phyloP scores from a whole-genome alignment of 139 green algal species.

The Closterium sp. region DNA sequence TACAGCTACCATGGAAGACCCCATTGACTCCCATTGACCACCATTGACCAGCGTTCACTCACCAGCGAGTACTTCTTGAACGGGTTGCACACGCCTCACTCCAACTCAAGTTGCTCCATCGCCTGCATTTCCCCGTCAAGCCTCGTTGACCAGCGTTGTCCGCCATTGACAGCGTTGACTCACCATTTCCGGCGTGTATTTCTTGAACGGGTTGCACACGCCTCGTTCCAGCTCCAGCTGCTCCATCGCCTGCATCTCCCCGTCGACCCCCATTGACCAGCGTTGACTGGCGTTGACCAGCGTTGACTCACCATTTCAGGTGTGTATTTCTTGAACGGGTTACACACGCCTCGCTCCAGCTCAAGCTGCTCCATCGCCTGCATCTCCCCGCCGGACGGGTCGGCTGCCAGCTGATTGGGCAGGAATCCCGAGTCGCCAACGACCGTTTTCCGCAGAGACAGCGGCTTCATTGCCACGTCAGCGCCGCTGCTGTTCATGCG shows the following conservation, averaged over 20 bases:
- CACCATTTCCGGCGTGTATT: slow-evolving; percentile 46
- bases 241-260: slow-evolving; percentile 21
- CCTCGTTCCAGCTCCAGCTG: slow-evolving; percentile 49
- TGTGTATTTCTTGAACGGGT: slow-evolving; percentile 50
- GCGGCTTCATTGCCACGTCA: not conserved
- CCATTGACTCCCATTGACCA: not conserved
- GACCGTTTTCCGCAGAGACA: not conserved
- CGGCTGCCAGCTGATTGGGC: not conserved
- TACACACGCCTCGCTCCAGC: slow-evolving; percentile 49
- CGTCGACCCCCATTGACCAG: not conserved
- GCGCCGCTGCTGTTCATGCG: not conserved
- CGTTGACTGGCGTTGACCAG: not conserved
- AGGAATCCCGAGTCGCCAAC: not conserved
- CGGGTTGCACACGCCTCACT: slow-evolving; percentile 47
- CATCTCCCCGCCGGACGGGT: not conserved
- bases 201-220: slow-evolving; percentile 51
- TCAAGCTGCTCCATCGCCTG: slow-evolving; percentile 46
- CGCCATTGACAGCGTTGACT: not conserved
- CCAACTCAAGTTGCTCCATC: slow-evolving; percentile 50
- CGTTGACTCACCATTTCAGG: slow-evolving; percentile 36
- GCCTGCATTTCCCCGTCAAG: not conserved
- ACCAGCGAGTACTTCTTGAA: slow-evolving; percentile 53
- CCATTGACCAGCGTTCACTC: slow-evolving; percentile 1
- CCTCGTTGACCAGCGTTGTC: not conserved
- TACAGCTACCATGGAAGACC: too few species aligned